Conservation (phyloP, 306 rosid genomes). For the Glycine tomentella region DNA sequence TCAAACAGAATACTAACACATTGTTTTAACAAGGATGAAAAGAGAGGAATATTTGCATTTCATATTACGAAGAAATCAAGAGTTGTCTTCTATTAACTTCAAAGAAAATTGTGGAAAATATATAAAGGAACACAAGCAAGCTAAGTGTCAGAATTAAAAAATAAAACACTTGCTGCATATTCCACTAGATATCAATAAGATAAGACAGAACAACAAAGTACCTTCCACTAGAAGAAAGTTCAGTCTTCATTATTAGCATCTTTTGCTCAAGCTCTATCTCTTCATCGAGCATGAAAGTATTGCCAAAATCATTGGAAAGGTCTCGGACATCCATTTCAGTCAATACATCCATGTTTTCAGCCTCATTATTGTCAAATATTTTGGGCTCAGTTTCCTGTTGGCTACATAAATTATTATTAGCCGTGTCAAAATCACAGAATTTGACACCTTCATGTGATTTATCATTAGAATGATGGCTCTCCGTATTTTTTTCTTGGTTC, state of each 20-base stretch:
- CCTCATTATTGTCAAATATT: conserved; percentile 43
- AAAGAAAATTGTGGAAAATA: too few species aligned
- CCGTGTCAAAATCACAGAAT: conserved; percentile 40
- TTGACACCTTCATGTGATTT: conserved; percentile 45
- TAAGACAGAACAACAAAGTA: conserved; percentile 41
- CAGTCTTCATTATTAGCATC: conserved; percentile 54
- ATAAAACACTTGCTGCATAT: not conserved
- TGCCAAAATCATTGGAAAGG: conserved; percentile 74
- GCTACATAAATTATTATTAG: conserved; percentile 35
- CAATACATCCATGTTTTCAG: conserved; percentile 52
- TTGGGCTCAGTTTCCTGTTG: conserved; percentile 45
- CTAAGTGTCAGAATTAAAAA: not conserved
- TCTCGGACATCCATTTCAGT: conserved; percentile 58
- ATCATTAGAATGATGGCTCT: conserved; percentile 46
- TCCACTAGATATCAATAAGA: not conserved
- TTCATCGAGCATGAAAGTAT: conserved; percentile 95
- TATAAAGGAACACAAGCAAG: too few species aligned
- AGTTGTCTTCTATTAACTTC: not conserved
- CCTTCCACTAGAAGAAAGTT: conserved; percentile 28
- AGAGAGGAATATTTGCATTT: not conserved
- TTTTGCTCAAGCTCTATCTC: conserved; percentile 90
- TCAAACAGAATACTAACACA: not conserved
- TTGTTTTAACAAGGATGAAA: not conserved
- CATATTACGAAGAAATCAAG: not conserved
- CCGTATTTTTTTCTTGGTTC: conserved; percentile 41